Evolutionary conservation across 371 early-diverging fungal genomes (phyloP).

Genomic region (Mucor plumbeus): DNA sequence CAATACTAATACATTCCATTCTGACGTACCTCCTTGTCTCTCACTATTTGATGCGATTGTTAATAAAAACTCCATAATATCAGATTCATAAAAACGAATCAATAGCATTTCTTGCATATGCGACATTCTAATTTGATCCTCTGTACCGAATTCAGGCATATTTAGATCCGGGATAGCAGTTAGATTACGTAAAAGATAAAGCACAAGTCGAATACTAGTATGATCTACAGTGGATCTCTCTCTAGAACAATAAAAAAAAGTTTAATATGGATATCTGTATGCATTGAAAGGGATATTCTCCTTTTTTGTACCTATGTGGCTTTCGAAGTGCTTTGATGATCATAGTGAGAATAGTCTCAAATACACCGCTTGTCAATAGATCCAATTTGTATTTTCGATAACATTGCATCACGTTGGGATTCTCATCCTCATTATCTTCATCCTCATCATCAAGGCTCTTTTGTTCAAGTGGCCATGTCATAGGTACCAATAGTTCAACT

Average conservation of each 20-base stretch:
- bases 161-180: conserved; percentile 80
- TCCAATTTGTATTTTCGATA: conserved; percentile 74
- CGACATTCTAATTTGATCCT: conserved; percentile 56
- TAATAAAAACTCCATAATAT: conserved; percentile 62
- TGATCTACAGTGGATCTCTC: conserved; percentile 71
- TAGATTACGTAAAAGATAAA: conserved; percentile 82
- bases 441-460: conserved; percentile 39
- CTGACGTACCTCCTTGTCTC: conserved; percentile 53
- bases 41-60: conserved; percentile 64
- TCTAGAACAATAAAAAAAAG: conserved; percentile 25
- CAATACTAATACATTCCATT: conserved; percentile 69
- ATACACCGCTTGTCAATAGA: conserved; percentile 61
- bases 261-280: neutral
- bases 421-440: conserved; percentile 48
- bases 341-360: conserved; percentile 51
- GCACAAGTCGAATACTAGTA: conserved; percentile 73
- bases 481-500: conserved; percentile 78
- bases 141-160: conserved; percentile 42
- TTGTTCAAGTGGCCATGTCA: conserved; percentile 69
- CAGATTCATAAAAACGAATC: conserved; percentile 53
- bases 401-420: conserved; percentile 56
- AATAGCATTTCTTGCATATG: conserved; percentile 69
- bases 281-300: neutral
- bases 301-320: conserved; percentile 45
- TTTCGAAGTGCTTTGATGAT: conserved; percentile 58